A percentile compares a stretch with the other conserved stretches of the same genome.
These are phyloP conservation scores for Trypanosoma lewisi DNA, from an alignment of 208 protist species.

Conservation along the genomic window DNA sequence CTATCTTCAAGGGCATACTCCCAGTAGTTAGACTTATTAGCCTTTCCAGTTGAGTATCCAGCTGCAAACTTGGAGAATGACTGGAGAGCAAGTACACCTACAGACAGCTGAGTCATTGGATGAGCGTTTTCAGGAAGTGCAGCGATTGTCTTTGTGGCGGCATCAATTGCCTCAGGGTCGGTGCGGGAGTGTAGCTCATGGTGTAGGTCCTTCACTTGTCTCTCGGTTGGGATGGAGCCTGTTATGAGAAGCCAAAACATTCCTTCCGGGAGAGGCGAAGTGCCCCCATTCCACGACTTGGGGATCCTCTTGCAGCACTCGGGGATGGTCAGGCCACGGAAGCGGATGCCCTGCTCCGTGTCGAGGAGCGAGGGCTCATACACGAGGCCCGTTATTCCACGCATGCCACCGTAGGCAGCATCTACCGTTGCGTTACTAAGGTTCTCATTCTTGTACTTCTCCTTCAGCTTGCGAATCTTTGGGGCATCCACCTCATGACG, in stretches of 20 bases:
- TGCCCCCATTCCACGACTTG: constrained; percentile 70
- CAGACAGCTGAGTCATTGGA: constrained; percentile 94
- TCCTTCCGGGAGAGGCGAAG: constrained; percentile 94
- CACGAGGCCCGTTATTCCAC: constrained; percentile 93
- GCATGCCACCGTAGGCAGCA: constrained; percentile 94
- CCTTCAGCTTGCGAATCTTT: constrained; percentile 85
- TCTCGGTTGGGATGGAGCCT: constrained; percentile 92
- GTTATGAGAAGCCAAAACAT: constrained; percentile 97
- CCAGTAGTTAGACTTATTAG: constrained; percentile 96
- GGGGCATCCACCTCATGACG: constrained; percentile 37
- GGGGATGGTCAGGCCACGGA: constrained; percentile 94
- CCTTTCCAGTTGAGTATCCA: constrained; percentile 87
- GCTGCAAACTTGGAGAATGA: constrained; percentile 91
- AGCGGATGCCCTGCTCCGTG: constrained; percentile 95
- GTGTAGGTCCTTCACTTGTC: constrained; percentile 66
- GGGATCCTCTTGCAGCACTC: constrained; percentile 93
- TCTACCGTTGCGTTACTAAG: constrained; percentile 90
- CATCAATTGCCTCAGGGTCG: constrained; percentile 42
- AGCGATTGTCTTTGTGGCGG: constrained; percentile 84
- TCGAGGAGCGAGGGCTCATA: constrained; percentile 97
- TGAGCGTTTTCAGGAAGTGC: constrained; percentile 91
- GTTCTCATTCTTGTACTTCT: constrained; percentile 73
- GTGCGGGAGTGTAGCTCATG: constrained; percentile 87
- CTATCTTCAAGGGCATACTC: constrained; percentile 93
- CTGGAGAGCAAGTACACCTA: constrained; percentile 91